These are phyloP conservation scores for Geotrichum fermentans DNA, from an alignment of 1,139 yeast species.

Conservation along the genomic window DNA sequence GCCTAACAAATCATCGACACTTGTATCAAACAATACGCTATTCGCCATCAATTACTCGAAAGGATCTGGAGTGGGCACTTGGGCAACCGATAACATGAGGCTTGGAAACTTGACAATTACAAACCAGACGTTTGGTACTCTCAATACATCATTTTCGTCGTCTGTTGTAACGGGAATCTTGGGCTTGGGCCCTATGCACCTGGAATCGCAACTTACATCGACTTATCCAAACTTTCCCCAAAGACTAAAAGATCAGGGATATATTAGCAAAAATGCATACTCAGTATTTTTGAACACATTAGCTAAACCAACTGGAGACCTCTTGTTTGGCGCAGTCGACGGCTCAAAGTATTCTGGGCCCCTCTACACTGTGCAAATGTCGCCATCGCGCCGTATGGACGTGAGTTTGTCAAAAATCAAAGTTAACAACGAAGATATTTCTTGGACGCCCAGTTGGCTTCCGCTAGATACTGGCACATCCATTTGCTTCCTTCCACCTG, in stretches of 20 bases:
- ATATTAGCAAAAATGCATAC: constrained; percentile 44
- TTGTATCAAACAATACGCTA: background rate
- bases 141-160: constrained; percentile 20
- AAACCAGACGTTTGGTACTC: constrained; percentile 23
- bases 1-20: background rate
- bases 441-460: constrained; percentile 1
- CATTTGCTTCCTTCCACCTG: constrained; percentile 6
- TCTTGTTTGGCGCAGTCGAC: constrained; percentile 49
- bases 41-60: background rate
- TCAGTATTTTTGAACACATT: constrained; percentile 33
- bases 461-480: constrained; percentile 6
- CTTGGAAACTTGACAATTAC: constrained; percentile 16
- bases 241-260: constrained; percentile 36
- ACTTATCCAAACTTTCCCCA: constrained; percentile 24
- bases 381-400: background rate
- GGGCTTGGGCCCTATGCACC: constrained; percentile 23
- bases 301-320: constrained; percentile 36
- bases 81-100: constrained; percentile 21
- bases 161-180: constrained; percentile 26
- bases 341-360: constrained; percentile 44
- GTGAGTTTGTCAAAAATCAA: background rate
- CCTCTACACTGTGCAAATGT: constrained; percentile 26
- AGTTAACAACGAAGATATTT: background rate
- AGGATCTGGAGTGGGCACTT: background rate
- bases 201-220: constrained; percentile 16